Conservation (phyloP, 106 monocot species). For the Triglochin maritima region DNA sequence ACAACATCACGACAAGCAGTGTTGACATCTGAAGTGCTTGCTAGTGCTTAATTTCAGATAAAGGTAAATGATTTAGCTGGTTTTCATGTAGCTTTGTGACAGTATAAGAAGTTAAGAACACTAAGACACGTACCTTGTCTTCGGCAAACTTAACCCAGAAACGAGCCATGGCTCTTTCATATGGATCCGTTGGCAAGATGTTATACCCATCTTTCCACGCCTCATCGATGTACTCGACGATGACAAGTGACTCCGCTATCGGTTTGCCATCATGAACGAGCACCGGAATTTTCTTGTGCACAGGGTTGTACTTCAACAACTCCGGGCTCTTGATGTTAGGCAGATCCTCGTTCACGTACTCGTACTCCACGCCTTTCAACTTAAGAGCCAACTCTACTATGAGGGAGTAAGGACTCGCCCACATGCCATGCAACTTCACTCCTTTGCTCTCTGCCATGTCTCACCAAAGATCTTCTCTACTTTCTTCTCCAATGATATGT, state of each 20-base stretch:
- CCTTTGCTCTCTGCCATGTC: neutral
- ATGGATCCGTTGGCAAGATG: constrained; percentile 1
- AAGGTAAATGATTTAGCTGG: no score
- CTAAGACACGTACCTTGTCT: constrained; percentile 5
- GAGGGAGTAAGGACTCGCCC: constrained; percentile 8
- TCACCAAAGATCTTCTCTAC: neutral
- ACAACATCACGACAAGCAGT: no score
- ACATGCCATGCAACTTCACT: constrained; percentile 12
- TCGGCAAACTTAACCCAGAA: constrained; percentile 1
- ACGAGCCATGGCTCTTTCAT: neutral
- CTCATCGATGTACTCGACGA: constrained; percentile 14
- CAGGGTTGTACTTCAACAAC: constrained; percentile 6
- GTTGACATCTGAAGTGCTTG: no score
- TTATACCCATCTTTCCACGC: constrained; percentile 3
- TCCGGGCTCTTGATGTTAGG: neutral
- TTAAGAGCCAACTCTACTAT: constrained; percentile 8
- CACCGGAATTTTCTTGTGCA: constrained; percentile 9
- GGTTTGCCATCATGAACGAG: constrained; percentile 9
- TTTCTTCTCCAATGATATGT: no score
- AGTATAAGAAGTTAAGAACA: no score
- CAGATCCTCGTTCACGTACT: constrained; percentile 12
- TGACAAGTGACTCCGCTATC: neutral
- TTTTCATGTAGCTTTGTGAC: no score
- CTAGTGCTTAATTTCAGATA: no score
- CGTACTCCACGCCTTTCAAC: constrained; percentile 18